Evolutionary conservation across 2,329 filamentous ascomycete species (phyloP), one percentile per base, ranked within the genome.

Genomic region (Alternaria conjuncta): DNA sequence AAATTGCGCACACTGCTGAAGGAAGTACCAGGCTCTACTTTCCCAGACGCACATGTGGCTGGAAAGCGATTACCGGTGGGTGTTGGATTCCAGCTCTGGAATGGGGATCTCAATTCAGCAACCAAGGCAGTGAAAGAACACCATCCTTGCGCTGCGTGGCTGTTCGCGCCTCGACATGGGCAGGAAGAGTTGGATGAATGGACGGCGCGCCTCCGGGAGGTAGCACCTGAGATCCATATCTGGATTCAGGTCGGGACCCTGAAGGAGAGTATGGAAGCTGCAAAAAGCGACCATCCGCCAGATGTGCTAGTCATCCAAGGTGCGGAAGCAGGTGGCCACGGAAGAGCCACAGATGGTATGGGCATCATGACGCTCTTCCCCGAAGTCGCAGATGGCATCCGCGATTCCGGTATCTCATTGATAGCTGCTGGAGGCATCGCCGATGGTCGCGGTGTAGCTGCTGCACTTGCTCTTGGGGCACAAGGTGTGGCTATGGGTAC

Each of bases 181-280:
- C 60, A 76, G 28, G 69, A 80, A 30, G 78, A 81, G 25, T 66
- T 76, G 60, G 68, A 66, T 51, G 74, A 32, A 51, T 80, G 71
- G 76, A 73, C 73, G 50, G 68, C 51, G 30, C 75, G 71, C 15
- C 69, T 74, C 13, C 74, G 79, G 26, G 61, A 68, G 6, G 75
- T 64, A 15, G 78, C 78, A 72, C 20, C 80, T 60, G 71, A 72
- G 32, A 84, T 62, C 8, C 80, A 82, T 57, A 83, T 89, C 11
- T 87, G 88, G 71, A 82, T 89, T 2, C 88, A 90, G 74, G 83
- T 89, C 13, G 88, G 88, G 20, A 88, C 84, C 21, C 84, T 90
- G 6, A 75, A 77, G 1, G 84, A 87, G 8, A 86, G 86, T n/a
- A 59, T 84, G 15, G 82, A 84, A 63, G 86, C 84, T 1, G 75